phyloP scores from a whole-genome alignment of 2,329 filamentous ascomycete species.

The Macrophomina pseudophaseolina region DNA sequence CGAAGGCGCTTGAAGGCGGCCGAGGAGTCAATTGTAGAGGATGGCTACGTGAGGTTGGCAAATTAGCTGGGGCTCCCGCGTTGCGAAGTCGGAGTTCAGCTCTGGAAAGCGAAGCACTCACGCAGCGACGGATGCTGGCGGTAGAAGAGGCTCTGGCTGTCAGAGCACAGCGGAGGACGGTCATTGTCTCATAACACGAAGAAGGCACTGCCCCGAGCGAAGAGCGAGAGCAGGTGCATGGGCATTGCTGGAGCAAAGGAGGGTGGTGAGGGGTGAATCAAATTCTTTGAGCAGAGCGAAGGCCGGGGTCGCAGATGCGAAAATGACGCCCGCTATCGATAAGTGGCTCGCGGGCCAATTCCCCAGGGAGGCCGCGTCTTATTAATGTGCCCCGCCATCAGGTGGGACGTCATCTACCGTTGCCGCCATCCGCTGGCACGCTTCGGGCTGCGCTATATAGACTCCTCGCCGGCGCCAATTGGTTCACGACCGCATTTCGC shows the following conservation, averaged over 20 bases:
- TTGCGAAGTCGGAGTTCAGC: conserved; percentile 24
- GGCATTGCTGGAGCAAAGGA: conserved; percentile 5
- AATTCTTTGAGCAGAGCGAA: background rate
- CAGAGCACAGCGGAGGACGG: conserved; percentile 14
- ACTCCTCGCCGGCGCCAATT: background rate
- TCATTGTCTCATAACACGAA: conserved; percentile 26
- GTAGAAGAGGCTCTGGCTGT: conserved; percentile 9
- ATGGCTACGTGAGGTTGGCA: background rate
- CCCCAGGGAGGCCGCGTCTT: background rate
- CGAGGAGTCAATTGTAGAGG: conserved; percentile 8
- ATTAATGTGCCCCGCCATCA: conserved; percentile 10
- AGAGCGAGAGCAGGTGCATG: conserved; percentile 21
- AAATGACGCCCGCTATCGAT: conserved; percentile 26
- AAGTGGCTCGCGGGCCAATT: background rate
- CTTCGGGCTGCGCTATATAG: background rate
- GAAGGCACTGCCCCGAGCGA: conserved; percentile 17
- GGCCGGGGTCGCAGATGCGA: background rate
- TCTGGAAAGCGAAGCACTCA: conserved; percentile 3
- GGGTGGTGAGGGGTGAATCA: conserved; percentile 21
- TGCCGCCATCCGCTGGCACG: background rate
- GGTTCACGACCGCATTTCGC: background rate
- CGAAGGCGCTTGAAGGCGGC: background rate
- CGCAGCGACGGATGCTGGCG: conserved; percentile 9
- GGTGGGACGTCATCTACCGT: conserved; percentile 9
- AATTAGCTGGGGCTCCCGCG: background rate